Evolutionary conservation across 1,284 basidiomycete species (phyloP).

Genomic region (Microbotryum saponariae): DNA sequence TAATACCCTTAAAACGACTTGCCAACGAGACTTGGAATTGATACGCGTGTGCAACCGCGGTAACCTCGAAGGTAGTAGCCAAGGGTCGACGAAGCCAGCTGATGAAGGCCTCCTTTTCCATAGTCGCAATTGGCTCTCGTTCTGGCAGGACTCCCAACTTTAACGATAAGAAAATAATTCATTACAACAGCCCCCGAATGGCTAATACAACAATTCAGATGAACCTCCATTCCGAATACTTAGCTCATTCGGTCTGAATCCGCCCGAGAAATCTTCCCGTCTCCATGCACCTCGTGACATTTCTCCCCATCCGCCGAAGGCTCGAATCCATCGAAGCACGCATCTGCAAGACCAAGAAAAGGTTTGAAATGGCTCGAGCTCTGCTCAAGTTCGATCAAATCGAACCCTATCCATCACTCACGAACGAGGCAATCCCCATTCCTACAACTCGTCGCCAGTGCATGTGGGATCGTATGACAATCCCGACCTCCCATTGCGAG

Average conservation of each 20-base stretch:
- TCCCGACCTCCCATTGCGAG: conserved; percentile 8
- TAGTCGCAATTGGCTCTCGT: too few species aligned
- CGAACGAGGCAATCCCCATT: conserved; percentile 16
- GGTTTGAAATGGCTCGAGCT: neutral
- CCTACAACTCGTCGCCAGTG: conserved; percentile 21
- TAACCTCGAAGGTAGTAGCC: too few species aligned
- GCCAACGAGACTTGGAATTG: too few species aligned
- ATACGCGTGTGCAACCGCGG: too few species aligned
- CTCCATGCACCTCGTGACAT: neutral
- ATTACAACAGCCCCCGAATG: too few species aligned
- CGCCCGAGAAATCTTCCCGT: neutral
- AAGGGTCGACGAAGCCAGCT: too few species aligned
- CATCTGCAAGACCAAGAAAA: neutral
- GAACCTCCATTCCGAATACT: too few species aligned
- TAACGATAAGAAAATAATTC: too few species aligned
- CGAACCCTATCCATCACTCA: conserved; percentile 3
- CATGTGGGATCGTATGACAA: conserved; percentile 12
- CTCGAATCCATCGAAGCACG: neutral
- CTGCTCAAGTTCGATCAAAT: neutral
- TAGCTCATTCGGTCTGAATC: neutral
- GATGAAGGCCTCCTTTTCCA: too few species aligned
- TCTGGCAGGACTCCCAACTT: too few species aligned
- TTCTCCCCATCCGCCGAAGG: neutral
- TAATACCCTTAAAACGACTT: too few species aligned
- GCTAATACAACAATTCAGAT: too few species aligned